These are phyloP conservation scores for Lithohypha guttulata DNA, from an alignment of 2,329 filamentous ascomycete species.

Conservation along the genomic window DNA sequence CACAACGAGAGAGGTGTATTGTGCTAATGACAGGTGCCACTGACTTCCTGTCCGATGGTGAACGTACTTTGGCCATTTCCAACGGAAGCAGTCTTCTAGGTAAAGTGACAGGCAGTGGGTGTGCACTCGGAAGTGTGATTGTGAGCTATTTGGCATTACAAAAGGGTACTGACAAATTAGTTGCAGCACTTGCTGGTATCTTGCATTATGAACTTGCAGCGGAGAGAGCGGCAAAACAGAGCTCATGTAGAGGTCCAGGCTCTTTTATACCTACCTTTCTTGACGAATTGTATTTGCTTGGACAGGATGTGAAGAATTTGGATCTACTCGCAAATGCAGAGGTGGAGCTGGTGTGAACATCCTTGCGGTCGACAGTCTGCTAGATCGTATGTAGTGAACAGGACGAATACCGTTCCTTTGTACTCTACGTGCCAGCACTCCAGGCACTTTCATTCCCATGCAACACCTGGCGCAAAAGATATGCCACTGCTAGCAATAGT, in stretches of 20 bases:
- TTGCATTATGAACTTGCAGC: constrained; percentile 71
- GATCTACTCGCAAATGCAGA: constrained; percentile 8
- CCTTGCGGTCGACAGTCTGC: too few species aligned
- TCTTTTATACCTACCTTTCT: constrained; percentile 79
- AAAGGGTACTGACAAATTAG: constrained; percentile 53
- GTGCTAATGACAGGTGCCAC: constrained; percentile 71
- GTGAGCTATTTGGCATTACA: constrained; percentile 62
- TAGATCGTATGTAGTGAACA: too few species aligned
- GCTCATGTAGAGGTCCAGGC: constrained; percentile 65
- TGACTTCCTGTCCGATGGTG: constrained; percentile 70
- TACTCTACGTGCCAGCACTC: too few species aligned
- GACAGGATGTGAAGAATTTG: constrained; percentile 40
- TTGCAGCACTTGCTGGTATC: constrained; percentile 61
- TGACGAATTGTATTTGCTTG: constrained; percentile 51
- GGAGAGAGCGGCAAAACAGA: constrained; percentile 48
- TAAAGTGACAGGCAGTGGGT: constrained; percentile 55
- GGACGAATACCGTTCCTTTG: too few species aligned
- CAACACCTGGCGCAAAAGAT: too few species aligned
- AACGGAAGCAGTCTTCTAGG: constrained; percentile 60
- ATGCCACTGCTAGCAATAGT: too few species aligned
- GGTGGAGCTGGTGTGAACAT: constrained; percentile 9
- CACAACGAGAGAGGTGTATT: constrained; percentile 56
- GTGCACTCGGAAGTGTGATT: constrained; percentile 71
- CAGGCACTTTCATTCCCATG: too few species aligned
- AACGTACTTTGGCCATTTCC: constrained; percentile 52